Base-by-base conservation (phyloP, 139 green algal species). In the Chlamydomonas schloesseri region DNA sequence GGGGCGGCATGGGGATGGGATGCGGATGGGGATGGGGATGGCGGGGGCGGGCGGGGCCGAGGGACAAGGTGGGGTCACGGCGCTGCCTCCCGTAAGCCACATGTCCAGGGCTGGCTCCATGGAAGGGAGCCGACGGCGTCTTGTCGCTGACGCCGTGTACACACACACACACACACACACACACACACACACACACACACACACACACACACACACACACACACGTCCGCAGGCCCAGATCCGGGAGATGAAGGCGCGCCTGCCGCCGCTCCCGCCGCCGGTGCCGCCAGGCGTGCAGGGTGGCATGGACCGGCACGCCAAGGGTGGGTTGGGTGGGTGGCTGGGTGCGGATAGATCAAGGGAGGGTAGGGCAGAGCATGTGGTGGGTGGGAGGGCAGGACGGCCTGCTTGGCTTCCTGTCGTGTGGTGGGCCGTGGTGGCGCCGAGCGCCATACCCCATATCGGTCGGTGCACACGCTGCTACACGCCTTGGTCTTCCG, bases 221-320 rank as follows among this genome's bases (percentile, higher is more conserved):
- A 10, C 21, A 6, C 55, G 21, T 10, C 37, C 18, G 11, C 75
- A 82, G 75, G 58, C 26, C 26, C 58, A 72, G 34, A 36, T 82
- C 15, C 34, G 36, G 58, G 36, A 71, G 75, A 57, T 82, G 75
- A 82, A 71, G 75, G 75, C 75, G 21, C 34, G 29, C 55, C 37
- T 82, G 75, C 75, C 57, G 58, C 34, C 67, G 67, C 20, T 23
- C 31, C 67, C 67, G 14, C 67, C 67, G 64, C 28, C 64, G 64
- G 5, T 5, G 64, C 29, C n/a, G n/a, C n/a, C n/a, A n/a, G n/a
- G n/a, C n/a, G n/a, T 34, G 29, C 64, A 21, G 26, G 5, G 26
- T 2, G 6, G 0, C 31, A 17, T 33, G 64, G 64, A 34, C 13
- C 64, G 13, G 24, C 13, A 37, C 24, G 64, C 24, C 64, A 78